Base-by-base conservation (phyloP, 2,329 filamentous ascomycete species). In the Leptoxyphium fumago region DNA sequence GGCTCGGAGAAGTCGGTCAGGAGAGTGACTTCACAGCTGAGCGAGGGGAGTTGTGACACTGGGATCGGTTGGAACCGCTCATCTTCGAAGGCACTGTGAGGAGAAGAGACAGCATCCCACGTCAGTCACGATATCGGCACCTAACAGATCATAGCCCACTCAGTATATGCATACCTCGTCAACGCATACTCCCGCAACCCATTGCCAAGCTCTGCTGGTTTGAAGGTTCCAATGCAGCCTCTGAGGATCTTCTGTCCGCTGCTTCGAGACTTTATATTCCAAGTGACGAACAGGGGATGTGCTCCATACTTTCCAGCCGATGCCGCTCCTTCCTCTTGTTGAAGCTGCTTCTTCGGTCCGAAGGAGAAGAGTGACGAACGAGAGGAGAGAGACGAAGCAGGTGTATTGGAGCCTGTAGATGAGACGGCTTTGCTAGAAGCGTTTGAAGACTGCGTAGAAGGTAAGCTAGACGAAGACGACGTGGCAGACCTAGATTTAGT, bases 181-280 rank as follows among this genome's bases (percentile, higher is more conserved):
- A 94, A 66, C 40, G 88, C 83, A 64, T 95, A 96, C 48, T 77
- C 78, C 43, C 77, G 70, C 38, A 98, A 68, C 3, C 87, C 88
- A 1, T 75, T 64, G 28, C 78, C 72, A 10, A 98, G 74, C 41
- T 82, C 76, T 55, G 84, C 77, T 2, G 79, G 63, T 57, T 88
- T 83, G 58, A 96, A 98, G 2, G 89, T 98, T 53, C 91, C 91
- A 59, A 98, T 96, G 70, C 91, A 98, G 47, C 91, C 91, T 47
- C 91, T 81, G 38, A 98, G 75, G 18, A 74, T 75, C 60, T 80
- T 79, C 50, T 77, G 66, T 26, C 77, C 74, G 43, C 61, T 68
- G 17, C 69, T 63, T 13, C 40, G 5, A 7, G 74, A 77, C 44
- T 86, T 54, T 0, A 77, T 85, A 66, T 95, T 94, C 88, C 89